Base-by-base conservation (phyloP, 2,329 filamentous ascomycete genomes). In the Venturia nashicola region DNA sequence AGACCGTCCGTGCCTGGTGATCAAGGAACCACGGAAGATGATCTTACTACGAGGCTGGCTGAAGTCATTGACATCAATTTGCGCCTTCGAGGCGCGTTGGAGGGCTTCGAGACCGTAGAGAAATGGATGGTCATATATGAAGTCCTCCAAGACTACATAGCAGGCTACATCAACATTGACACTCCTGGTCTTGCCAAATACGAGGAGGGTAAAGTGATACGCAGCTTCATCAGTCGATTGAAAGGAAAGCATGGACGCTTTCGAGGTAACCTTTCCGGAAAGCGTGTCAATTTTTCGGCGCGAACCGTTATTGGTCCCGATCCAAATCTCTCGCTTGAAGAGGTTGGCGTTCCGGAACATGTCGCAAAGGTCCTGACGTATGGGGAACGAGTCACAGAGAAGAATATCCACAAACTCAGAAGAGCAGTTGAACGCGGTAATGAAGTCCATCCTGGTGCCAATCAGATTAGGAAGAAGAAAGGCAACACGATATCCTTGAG, bases 61-160 rank as follows among this genome's bases (percentile, higher is more conserved):
- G 93, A 99, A 72, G 97, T 99, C 68, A 88, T 97, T 11, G 90
- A 95, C 70, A 90, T 95, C 67, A 96, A 92, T 71, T 88, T 89
- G 63, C 85, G 95, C 69, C 90, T 99, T 67, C 86, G 89, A 61
- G 88, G 90, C 27, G 90, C 91, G 0, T 76, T 97, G 18, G 82
- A 88, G 66, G 91, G 91, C 68, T 93, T 93, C 11, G 89, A 92
- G 16, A 86, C 91, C 0, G 83, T 99, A 2, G 85, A 89, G 68
- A 95, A 90, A 0, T 89, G 97, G 64, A 95, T 97, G 86, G 94
- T 99, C 73, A 91, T 96, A 70, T 99, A 94, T 94, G 94, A 99
- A 72, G 97, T 93, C 71, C 79, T 99, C 66, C 93, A 97, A 72
- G 82, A 96, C 9, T 92, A 97, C 71, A 89, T 97, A 66, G 94